These are phyloP conservation scores for Elsinoe australis DNA, from an alignment of 2,329 filamentous ascomycete genomes.

Conservation along the genomic window DNA sequence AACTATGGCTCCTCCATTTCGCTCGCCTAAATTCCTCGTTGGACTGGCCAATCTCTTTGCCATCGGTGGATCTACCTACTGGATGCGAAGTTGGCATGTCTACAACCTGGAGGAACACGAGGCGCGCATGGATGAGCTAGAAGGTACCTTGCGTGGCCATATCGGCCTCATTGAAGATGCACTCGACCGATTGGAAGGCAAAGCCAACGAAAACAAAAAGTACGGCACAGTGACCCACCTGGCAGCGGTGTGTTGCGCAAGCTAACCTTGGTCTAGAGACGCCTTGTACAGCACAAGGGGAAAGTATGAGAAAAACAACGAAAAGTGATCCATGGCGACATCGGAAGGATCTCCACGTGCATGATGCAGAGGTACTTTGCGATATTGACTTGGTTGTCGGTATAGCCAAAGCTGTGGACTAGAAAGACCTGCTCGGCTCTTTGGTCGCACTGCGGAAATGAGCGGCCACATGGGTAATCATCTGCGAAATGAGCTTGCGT, in stretches of 20 bases:
- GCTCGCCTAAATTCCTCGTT: constrained; percentile 20
- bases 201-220: constrained; percentile 32
- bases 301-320: constrained; percentile 24
- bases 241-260: constrained; percentile 1
- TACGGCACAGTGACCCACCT: constrained; percentile 23
- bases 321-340: no score
- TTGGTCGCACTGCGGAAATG: no score
- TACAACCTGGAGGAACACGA: constrained; percentile 43
- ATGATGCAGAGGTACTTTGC: not conserved
- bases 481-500: no score
- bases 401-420: no score
- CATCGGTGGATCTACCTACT: constrained; percentile 20
- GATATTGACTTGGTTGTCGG: not conserved
- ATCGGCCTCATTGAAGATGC: constrained; percentile 43
- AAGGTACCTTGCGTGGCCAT: constrained; percentile 42
- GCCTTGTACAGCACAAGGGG: constrained; percentile 27
- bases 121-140: constrained; percentile 42
- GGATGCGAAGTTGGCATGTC: constrained; percentile 28
- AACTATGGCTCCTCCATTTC: not conserved
- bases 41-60: constrained; percentile 21
- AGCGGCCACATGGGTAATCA: no score
- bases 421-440: no score
- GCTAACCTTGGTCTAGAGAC: constrained; percentile 18
- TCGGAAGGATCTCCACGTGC: no score
- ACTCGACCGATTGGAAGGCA: constrained; percentile 39